Evolutionary conservation across 2,329 filamentous ascomycete species (phyloP), one percentile per base, ranked within the genome.

Genomic region (Sporothrix variecibatus): DNA sequence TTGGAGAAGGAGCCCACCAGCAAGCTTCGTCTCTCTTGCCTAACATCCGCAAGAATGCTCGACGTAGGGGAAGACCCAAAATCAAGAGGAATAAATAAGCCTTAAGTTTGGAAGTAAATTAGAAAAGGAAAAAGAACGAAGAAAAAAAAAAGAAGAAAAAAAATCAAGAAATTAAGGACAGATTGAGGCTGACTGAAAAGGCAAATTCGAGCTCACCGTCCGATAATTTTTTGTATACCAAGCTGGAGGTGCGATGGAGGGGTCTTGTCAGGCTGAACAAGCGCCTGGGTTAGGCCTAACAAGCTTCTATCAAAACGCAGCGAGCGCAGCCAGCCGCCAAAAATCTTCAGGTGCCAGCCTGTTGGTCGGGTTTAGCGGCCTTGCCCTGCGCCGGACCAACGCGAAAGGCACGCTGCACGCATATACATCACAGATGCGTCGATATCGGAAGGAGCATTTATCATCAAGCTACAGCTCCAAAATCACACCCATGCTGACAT

Each of bases 321-420:
- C n/a, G n/a, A 34, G 4, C 26, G 6, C 67, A 12, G 17, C 49
- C 11, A 56, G 26, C 31, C 67, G 6, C 67, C 38, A 70, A 56
- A 23, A 38, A 17, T 12, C 28, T 38, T 46, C 20, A 70, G 49
- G 28, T 40, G 15, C 49, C 17, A 56, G 46, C 67, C 28, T 70
- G 46, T 17, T 38, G 31, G 31, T 70, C 31, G 49, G 49, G 20
- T 28, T 67, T 67, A 67, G 62, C 38, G 28, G 62, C 38, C 34
- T 17, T 46, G 20, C 38, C 38, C 38, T 28, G 12, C 23, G 62
- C 38, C 46, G 49, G 49, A 26, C 67, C 67, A 70, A 17, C 28
- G 43, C 17, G 67, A 49, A 70, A 70, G 31, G 67, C 67, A 56
- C 49, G 67, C 31, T 26, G 67, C 3, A 43, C 43, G 40, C 26